Percentiles rank a stretch among this genome's conserved stretches.
These are phyloP conservation scores for Amanita muscaria DNA, from an alignment of 768 basidiomycete species.

Conservation along the genomic window DNA sequence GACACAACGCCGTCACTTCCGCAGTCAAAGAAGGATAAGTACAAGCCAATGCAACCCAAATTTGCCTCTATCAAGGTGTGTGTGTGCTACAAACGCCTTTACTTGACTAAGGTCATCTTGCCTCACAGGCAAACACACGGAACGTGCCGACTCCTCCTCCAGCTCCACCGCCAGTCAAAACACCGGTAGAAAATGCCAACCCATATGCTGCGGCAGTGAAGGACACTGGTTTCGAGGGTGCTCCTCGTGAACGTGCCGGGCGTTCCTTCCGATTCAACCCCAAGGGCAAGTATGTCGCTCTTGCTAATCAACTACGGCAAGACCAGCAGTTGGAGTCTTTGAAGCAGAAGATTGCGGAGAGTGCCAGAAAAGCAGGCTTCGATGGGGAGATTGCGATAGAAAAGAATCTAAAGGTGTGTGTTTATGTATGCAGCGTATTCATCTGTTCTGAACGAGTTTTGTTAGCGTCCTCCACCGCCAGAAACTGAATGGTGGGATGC, in stretches of 20 bases:
- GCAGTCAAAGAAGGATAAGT: constrained; percentile 82
- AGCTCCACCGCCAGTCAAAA: constrained; percentile 29
- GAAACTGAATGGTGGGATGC: constrained; percentile 98
- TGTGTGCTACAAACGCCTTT: constrained; percentile 1
- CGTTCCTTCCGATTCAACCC: constrained; percentile 79
- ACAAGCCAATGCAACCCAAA: constrained; percentile 99
- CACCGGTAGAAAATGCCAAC: constrained; percentile 48
- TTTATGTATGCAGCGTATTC: neutral
- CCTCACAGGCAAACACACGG: constrained; percentile 61
- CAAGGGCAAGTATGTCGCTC: constrained; percentile 84
- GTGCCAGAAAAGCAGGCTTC: constrained; percentile 86
- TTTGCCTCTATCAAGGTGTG: constrained; percentile 88
- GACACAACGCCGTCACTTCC: constrained; percentile 51
- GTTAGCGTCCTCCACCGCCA: constrained; percentile 76
- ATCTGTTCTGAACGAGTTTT: neutral
- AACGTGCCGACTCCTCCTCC: constrained; percentile 58
- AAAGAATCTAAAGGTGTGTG: constrained; percentile 76
- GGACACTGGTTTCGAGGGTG: constrained; percentile 64
- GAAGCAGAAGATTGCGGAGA: constrained; percentile 89
- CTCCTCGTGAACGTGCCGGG: constrained; percentile 61
- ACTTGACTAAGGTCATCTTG: neutral
- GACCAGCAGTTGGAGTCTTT: constrained; percentile 82
- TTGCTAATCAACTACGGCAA: constrained; percentile 63
- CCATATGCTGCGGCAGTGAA: constrained; percentile 66
- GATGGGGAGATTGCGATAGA: constrained; percentile 91